A percentile compares a stretch with the other conserved stretches of the same genome.
Conservation (phyloP, 1,284 basidiomycete species). For the Cryptococcus amylolentus region DNA sequence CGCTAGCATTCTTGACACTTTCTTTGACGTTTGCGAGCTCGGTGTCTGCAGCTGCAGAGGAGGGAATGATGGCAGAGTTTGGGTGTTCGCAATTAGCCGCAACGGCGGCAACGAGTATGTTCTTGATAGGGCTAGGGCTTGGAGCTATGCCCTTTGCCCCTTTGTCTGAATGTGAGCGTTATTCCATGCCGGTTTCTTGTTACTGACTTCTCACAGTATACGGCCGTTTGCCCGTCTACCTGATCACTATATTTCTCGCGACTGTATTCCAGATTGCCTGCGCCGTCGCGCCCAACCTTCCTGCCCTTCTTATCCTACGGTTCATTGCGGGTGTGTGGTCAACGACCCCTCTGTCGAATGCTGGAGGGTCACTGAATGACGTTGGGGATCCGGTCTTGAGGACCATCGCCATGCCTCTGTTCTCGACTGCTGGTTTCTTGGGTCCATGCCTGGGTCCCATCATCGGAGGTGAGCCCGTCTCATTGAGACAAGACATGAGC, state of each 20-base stretch:
- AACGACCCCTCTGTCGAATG: constrained; percentile 24
- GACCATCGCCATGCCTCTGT: constrained; percentile 21
- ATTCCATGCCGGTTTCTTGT: neutral
- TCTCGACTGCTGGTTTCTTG: constrained; percentile 24
- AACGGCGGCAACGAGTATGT: constrained; percentile 20
- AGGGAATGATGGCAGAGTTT: constrained; percentile 23
- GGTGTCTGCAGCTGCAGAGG: constrained; percentile 16
- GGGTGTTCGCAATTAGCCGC: constrained; percentile 19
- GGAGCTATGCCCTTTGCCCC: constrained; percentile 29
- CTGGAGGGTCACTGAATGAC: constrained; percentile 27
- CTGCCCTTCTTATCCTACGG: constrained; percentile 20
- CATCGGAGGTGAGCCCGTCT: constrained; percentile 7
- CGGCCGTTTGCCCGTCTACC: constrained; percentile 28
- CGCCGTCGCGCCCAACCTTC: constrained; percentile 16
- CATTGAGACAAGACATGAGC: no score
- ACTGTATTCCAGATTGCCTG: constrained; percentile 24
- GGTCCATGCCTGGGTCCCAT: constrained; percentile 22
- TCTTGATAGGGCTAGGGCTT: constrained; percentile 26
- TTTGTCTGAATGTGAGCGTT: constrained; percentile 24
- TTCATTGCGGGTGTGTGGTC: constrained; percentile 26
- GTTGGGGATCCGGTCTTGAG: constrained; percentile 20
- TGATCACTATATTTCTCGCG: constrained; percentile 21
- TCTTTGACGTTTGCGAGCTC: constrained; percentile 25
- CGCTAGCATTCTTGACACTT: constrained; percentile 22
- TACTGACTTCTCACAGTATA: constrained; percentile 14